Evolutionary conservation across 2,329 filamentous ascomycete species (phyloP).

Genomic region (Calycina herbarum): DNA sequence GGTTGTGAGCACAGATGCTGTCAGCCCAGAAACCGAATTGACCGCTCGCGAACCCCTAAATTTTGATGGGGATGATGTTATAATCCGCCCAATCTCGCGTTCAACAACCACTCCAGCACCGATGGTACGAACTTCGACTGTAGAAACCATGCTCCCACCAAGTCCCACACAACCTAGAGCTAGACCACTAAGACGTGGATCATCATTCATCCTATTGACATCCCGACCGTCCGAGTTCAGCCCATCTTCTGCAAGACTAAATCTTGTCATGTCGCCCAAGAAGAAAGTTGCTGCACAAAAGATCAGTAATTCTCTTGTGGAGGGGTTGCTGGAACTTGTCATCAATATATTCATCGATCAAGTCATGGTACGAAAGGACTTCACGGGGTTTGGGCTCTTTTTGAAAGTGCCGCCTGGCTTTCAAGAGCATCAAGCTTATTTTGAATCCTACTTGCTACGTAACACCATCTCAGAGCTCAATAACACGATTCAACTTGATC

Average conservation of each 20-base stretch:
- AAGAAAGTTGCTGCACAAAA: constrained; percentile 51
- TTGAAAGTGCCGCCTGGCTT: constrained; percentile 89
- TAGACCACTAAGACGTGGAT: constrained; percentile 72
- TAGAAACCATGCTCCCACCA: constrained; percentile 50
- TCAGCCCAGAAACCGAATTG: constrained; percentile 83
- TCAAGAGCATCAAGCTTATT: constrained; percentile 91
- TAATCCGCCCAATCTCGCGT: constrained; percentile 58
- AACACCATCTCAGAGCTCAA: constrained; percentile 71
- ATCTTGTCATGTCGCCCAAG: constrained; percentile 60
- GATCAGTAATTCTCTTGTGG: constrained; percentile 69
- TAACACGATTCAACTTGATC: constrained; percentile 68
- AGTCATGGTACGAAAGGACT: constrained; percentile 83
- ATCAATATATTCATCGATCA: constrained; percentile 83
- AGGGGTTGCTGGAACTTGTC: constrained; percentile 75
- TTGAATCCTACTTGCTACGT: constrained; percentile 84
- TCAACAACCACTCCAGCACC: constrained; percentile 63
- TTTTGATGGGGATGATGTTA: constrained; percentile 83
- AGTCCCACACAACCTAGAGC: constrained; percentile 48
- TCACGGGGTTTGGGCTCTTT: constrained; percentile 81
- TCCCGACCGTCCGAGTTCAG: constrained; percentile 61
- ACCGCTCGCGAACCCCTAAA: constrained; percentile 77
- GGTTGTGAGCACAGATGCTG: constrained; percentile 80
- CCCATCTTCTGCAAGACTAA: constrained; percentile 62
- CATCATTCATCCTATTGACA: constrained; percentile 87
- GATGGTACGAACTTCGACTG: constrained; percentile 72